Percentiles rank a stretch among this genome's conserved stretches.
Evolutionary conservation across 1,139 yeast genomes (phyloP).

Genomic region (Scheffersomyces illinoinensis): DNA sequence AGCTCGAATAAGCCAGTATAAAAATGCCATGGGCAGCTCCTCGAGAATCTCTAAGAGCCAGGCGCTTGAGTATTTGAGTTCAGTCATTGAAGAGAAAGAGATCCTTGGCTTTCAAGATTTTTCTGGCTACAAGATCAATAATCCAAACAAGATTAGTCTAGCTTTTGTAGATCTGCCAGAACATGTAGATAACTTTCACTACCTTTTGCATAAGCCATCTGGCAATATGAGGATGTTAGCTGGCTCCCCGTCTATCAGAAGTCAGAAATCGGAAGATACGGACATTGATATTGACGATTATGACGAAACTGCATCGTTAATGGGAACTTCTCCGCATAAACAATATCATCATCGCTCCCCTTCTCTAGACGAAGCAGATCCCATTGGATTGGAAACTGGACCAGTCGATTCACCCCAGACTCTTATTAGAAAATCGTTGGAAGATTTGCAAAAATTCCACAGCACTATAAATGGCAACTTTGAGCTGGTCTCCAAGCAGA

Average conservation of each 20-base stretch:
- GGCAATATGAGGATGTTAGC: neutral
- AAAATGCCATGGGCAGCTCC: neutral
- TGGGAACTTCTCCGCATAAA: constrained; percentile 8
- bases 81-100: neutral
- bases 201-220: neutral
- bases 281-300: constrained; percentile 10
- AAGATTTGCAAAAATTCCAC: constrained; percentile 12
- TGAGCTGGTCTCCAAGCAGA: constrained; percentile 9
- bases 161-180: neutral
- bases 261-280: constrained; percentile 1
- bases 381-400: neutral
- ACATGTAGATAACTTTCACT: neutral
- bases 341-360: neutral
- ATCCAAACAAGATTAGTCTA: neutral
- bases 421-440: constrained; percentile 13
- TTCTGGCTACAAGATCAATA: neutral
- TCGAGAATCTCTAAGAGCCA: neutral
- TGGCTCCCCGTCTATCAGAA: neutral
- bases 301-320: constrained; percentile 16
- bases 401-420: neutral
- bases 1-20: neutral
- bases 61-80: neutral
- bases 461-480: constrained; percentile 9
- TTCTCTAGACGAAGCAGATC: neutral
- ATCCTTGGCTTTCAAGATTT: neutral